Base-by-base conservation (phyloP, 495 filamentous ascomycete genomes). In the Daldinia decipiens region DNA sequence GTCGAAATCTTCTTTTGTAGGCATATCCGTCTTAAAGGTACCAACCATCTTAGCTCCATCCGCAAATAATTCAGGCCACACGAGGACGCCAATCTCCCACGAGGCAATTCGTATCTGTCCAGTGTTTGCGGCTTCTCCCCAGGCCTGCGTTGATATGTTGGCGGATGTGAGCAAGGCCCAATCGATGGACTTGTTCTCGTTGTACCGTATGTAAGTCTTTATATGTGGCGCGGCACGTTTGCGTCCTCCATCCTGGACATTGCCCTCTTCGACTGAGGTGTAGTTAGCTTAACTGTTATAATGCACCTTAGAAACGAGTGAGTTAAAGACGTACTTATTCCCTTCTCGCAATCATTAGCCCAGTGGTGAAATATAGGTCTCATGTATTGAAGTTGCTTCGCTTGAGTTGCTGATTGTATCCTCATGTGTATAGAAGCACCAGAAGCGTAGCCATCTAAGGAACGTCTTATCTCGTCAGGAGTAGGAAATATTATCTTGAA, bases 111-210 rank as follows among this genome's bases (percentile, higher is more conserved):
- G 84, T 9, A 93, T 83, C 73, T 92, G 86, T 2, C 87, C 87
- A 11, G 78, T 74, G 6, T 78, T 87, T 6, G 77, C 53, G 15
- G 80, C 81, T 15, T 88, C 86, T n/a, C 94, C 94, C 94, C 94
- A 97, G 0, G 94, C 94, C 75, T 97, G 94, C 61, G 88, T 96
- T 0, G 92, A 95, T 4, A 97, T 79, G 71, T 97, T 97, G 13
- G 94, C 93, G 8, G 91, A 93, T 1, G 92, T 94, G 6, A 95
- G 74, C 71, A 97, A 85, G 19, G 92, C 93, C 94, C 94, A 97
- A 72, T 95, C 92, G 39, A 97, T 92, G 67, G 83, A 81, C 1
- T 65, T 72, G 6, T 75, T 52, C 59, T 87, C 80, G 9, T 82
- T 74, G 74, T 90, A 96, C 4, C 92, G 88, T 52, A 95, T 88